These are phyloP conservation scores for Penicillium ochrochloron DNA, from an alignment of 495 filamentous ascomycete genomes.

Conservation along the genomic window DNA sequence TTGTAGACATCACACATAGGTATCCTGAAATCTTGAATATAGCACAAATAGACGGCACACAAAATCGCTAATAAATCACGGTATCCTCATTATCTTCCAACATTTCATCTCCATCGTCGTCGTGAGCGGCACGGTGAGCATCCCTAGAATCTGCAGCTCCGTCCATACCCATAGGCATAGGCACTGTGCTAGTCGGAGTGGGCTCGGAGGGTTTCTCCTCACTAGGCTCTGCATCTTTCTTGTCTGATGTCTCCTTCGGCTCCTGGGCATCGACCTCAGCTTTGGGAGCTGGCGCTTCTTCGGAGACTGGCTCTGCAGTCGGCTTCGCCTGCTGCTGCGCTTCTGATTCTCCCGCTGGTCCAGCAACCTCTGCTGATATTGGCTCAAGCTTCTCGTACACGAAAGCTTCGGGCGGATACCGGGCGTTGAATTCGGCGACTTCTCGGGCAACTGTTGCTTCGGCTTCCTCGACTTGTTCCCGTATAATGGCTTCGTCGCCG, in stretches of 20 bases:
- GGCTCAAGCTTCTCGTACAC: slow-evolving; percentile 16
- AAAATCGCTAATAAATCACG: slow-evolving; percentile 72
- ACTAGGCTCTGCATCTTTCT: slow-evolving; percentile 35
- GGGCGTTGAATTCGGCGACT: slow-evolving; percentile 52
- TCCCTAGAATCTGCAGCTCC: slow-evolving; percentile 26
- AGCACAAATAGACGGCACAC: slow-evolving; percentile 1
- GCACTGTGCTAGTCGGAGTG: slow-evolving; percentile 12
- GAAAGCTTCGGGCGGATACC: slow-evolving; percentile 34
- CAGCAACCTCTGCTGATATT: slow-evolving; percentile 17
- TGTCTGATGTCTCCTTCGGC: slow-evolving; percentile 29
- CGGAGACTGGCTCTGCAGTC: slow-evolving; percentile 5
- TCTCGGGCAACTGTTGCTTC: slow-evolving; percentile 57
- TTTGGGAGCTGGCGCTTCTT: slow-evolving; percentile 24
- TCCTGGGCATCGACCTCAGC: slow-evolving; percentile 27
- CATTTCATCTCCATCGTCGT: slow-evolving; percentile 68
- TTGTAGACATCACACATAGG: background rate
- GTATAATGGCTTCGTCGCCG: slow-evolving; percentile 65
- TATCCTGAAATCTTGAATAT: background rate
- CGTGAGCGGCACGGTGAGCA: slow-evolving; percentile 35
- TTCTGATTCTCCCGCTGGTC: slow-evolving; percentile 2
- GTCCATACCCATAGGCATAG: slow-evolving; percentile 20
- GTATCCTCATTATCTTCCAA: slow-evolving; percentile 82
- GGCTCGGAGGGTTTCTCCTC: slow-evolving; percentile 29
- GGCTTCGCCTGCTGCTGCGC: slow-evolving; percentile 3
- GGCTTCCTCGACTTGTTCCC: slow-evolving; percentile 61